Evolutionary conservation across 2,329 filamentous ascomycete genomes (phyloP).

Genomic region (Venturia asperata): DNA sequence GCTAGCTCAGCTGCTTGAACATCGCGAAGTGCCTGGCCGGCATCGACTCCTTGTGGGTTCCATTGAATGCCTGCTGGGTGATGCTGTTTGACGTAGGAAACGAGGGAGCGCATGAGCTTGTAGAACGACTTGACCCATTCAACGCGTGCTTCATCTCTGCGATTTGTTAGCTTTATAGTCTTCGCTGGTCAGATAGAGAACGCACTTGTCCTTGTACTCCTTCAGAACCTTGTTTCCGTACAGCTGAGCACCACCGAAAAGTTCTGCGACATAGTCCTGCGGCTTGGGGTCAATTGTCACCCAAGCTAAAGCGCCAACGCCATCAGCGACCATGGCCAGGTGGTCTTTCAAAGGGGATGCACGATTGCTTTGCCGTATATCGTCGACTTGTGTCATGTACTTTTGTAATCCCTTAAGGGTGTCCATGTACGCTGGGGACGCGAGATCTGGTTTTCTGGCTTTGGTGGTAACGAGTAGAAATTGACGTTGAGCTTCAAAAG

Average conservation of each 20-base stretch:
- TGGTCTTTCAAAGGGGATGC: constrained; percentile 66
- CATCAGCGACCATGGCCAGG: constrained; percentile 79
- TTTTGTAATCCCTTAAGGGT: constrained; percentile 83
- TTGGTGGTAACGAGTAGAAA: constrained; percentile 85
- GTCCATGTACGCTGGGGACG: constrained; percentile 61
- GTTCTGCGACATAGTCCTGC: constrained; percentile 76
- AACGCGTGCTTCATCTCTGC: constrained; percentile 68
- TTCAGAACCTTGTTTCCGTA: constrained; percentile 92
- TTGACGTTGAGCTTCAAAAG: constrained; percentile 78
- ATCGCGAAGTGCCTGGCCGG: constrained; percentile 60
- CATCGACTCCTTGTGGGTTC: constrained; percentile 72
- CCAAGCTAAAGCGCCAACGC: constrained; percentile 85
- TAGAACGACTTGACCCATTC: constrained; percentile 94
- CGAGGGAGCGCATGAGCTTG: constrained; percentile 75
- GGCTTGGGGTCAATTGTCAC: constrained; percentile 75
- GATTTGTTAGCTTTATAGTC: constrained; percentile 7
- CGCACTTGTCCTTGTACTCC: constrained; percentile 75
- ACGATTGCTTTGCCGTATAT: constrained; percentile 75
- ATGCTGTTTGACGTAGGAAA: constrained; percentile 76
- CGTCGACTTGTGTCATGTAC: constrained; percentile 68
- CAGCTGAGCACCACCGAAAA: constrained; percentile 77
- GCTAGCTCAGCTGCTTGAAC: constrained; percentile 40
- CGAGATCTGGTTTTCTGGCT: constrained; percentile 81
- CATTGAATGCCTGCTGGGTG: constrained; percentile 74
- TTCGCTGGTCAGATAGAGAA: constrained; percentile 4